Evolutionary conservation across 352 stramenopile species (phyloP).

Genomic region (Globisporangium heterothallicum): DNA sequence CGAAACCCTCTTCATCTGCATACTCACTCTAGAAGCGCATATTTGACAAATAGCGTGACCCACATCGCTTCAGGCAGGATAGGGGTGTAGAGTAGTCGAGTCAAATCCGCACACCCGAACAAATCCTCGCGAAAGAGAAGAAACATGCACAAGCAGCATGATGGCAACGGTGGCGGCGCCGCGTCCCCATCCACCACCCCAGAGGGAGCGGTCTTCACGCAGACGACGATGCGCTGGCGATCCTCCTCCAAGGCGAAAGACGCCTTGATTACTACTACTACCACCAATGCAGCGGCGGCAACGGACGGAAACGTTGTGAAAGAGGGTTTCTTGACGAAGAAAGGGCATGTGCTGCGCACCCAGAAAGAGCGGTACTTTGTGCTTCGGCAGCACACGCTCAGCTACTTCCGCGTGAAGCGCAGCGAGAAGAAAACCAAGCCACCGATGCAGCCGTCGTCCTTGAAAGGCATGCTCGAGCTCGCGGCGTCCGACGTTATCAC

Average conservation of each 20-base stretch:
- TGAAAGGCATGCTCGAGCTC: conserved; percentile 43
- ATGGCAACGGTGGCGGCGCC: not conserved
- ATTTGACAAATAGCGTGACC: not conserved
- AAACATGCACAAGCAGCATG: not conserved
- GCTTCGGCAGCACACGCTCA: conserved; percentile 32
- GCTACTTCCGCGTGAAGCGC: conserved; percentile 35
- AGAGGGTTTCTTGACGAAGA: conserved; percentile 48
- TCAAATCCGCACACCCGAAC: not conserved
- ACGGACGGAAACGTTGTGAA: conserved; percentile 15
- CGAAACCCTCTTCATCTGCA: not conserved
- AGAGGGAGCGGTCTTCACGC: conserved; percentile 1
- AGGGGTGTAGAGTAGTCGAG: too few relatives aligned
- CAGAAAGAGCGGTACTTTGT: conserved; percentile 55
- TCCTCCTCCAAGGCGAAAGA: conserved; percentile 8
- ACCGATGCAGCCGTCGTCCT: conserved; percentile 17
- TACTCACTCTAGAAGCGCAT: not conserved
- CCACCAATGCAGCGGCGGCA: not conserved
- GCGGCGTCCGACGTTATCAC: conserved; percentile 42
- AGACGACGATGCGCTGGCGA: conserved; percentile 14
- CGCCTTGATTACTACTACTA: too few relatives aligned
- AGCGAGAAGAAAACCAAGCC: conserved; percentile 17
- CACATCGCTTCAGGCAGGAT: not conserved
- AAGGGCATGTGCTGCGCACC: conserved; percentile 47
- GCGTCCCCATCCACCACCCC: conserved; percentile 8
- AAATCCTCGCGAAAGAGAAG: not conserved